Evolutionary conservation across 2,329 filamentous ascomycete genomes (phyloP).

Genomic region (Hypoxylon sp.): DNA sequence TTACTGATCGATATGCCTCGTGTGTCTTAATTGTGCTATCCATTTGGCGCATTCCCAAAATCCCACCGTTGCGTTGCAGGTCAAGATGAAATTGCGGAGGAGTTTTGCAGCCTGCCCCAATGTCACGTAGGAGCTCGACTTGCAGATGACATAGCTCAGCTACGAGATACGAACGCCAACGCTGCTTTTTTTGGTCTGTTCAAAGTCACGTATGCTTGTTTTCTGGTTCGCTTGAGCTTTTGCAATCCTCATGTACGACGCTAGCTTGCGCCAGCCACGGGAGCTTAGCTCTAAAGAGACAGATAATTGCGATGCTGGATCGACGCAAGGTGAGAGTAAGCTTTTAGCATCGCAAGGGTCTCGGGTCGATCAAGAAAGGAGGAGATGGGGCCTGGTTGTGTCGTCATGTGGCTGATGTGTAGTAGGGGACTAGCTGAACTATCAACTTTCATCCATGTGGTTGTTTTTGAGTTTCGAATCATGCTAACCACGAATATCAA

Average conservation of each 20-base stretch:
- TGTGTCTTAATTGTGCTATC: conserved; percentile 31
- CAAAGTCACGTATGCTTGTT: conserved; percentile 13
- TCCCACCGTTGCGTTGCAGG: conserved; percentile 45
- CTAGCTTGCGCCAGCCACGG: conserved; percentile 16
- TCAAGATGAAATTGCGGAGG: conserved; percentile 47
- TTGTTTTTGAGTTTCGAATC: conserved; percentile 53
- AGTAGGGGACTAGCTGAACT: background rate
- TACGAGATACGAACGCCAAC: conserved; percentile 24
- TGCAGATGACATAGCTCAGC: conserved; percentile 36
- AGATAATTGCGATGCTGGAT: conserved; percentile 20
- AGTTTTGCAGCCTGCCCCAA: conserved; percentile 47
- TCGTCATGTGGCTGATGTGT: conserved; percentile 35
- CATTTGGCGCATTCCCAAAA: conserved; percentile 36
- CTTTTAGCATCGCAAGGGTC: conserved; percentile 38
- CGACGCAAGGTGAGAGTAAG: conserved; percentile 22
- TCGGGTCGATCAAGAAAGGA: conserved; percentile 44
- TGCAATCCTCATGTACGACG: conserved; percentile 26
- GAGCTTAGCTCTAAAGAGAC: conserved; percentile 4
- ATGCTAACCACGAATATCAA: conserved; percentile 54
- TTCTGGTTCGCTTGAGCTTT: conserved; percentile 19
- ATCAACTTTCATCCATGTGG: conserved; percentile 24
- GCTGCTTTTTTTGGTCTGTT: conserved; percentile 27
- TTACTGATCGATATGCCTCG: conserved; percentile 35
- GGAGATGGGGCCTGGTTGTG: conserved; percentile 21
- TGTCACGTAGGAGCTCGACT: conserved; percentile 43